Evolutionary conservation across 768 basidiomycete genomes (phyloP).

Genomic region (Cystobasidium onofrii): DNA sequence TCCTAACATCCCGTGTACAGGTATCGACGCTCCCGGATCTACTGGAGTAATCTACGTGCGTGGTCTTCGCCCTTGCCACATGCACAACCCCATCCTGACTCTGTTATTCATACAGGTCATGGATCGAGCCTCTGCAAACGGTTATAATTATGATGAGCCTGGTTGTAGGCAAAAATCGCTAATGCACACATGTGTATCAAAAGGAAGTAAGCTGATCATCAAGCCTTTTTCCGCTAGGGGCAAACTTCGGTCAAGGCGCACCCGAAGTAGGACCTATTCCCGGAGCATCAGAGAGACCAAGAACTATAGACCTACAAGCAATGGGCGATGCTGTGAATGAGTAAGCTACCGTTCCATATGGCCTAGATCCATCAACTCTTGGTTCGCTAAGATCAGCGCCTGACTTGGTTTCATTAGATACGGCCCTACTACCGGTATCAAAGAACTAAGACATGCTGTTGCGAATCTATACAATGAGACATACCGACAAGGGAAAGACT

Average conservation of each 20-base stretch:
- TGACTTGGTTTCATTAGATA: constrained; percentile 74
- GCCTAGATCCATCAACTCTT: background rate
- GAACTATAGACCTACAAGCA: constrained; percentile 56
- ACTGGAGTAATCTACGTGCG: constrained; percentile 31
- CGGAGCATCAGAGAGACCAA: constrained; percentile 60
- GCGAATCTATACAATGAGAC: constrained; percentile 80
- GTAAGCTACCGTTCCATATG: background rate
- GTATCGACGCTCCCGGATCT: constrained; percentile 14
- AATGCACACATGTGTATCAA: too few species aligned
- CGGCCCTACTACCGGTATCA: constrained; percentile 85
- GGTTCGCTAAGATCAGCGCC: background rate
- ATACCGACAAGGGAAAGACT: constrained; percentile 69
- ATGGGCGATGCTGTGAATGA: constrained; percentile 50
- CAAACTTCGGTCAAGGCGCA: constrained; percentile 56
- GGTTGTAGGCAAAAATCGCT: background rate
- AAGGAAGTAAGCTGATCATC: too few species aligned
- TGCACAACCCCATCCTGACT: background rate
- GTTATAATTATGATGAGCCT: background rate
- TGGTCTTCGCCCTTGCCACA: background rate
- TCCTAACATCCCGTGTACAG: background rate
- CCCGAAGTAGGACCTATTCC: constrained; percentile 74
- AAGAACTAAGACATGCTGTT: constrained; percentile 75
- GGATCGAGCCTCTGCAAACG: constrained; percentile 89
- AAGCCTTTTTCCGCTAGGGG: constrained; percentile 42
- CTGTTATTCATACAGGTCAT: constrained; percentile 40